Evolutionary conservation across 345 rosid species (phyloP), one percentile per base, ranked within the genome.

Genomic region (Erucastrum elatum): DNA sequence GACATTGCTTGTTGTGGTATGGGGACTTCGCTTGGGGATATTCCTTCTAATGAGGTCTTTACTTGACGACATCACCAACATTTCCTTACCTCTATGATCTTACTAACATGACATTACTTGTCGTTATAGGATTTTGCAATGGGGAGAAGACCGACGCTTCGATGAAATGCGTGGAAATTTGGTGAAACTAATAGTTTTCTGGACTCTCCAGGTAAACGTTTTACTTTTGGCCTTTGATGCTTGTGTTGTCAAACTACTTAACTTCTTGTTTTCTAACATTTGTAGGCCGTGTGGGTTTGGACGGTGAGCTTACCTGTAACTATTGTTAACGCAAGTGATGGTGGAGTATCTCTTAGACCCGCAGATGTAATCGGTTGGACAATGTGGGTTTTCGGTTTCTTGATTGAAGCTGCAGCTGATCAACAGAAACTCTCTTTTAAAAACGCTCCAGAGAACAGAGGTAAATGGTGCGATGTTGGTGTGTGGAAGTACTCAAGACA

Each of bases 251-350:
- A 10, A 16, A 53, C 60, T 62, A 53, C 26, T 15, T 15, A 30
- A 64, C 67, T 64, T 68, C 6, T 53, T 9, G 44, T 34, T 81
- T 39, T 1, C 8, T 53, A 17, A 11, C 25, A 21, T 35, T 35
- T 72, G 71, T 86, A 94, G 98, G 97, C 97, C 59, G 83, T 94
- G 46, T 94, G 97, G 98, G 97, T 90, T 17, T 94, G 98, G 98
- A 84, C 97, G 2, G 97, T 92, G 72, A 90, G 87, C 83, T 88
- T 94, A 77, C 98, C 98, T 15, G 77, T 94, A 72, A 94, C 98
- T 6, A 83, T 94, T 55, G 94, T 87, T 44, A 94, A 94, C 70
- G 49, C 92, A 30, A 90, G 92, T 75, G 86, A 87, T 70, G 84
- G 88, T 70, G 70, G 90, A 72, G 91, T 89, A 72, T 64, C 94